phyloP scores from a whole-genome alignment of 768 basidiomycete genomes.

The Suillus ampliporus region DNA sequence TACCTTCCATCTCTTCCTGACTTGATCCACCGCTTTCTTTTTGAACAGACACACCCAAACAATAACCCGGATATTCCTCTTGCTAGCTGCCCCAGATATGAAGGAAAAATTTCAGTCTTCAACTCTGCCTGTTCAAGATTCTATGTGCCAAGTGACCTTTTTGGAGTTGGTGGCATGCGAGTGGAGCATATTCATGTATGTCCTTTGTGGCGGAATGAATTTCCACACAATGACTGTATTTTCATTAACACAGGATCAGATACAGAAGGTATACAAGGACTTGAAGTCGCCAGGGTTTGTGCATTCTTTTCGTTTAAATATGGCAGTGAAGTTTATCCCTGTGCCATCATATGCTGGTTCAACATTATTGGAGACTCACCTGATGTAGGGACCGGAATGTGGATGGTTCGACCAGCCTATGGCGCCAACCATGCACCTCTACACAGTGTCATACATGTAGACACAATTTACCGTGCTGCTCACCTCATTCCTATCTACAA shows the following conservation, averaged over 20 bases:
- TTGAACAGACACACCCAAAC: slow-evolving; percentile 6
- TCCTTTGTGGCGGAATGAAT: slow-evolving; percentile 28
- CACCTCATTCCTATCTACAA: slow-evolving; percentile 33
- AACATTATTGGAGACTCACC: slow-evolving; percentile 18
- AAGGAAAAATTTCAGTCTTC: not conserved
- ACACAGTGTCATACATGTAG: slow-evolving; percentile 26
- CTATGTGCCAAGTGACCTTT: slow-evolving; percentile 19
- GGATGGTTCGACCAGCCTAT: slow-evolving; percentile 24
- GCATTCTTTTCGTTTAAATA: slow-evolving; percentile 29
- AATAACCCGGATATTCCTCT: slow-evolving; percentile 13
- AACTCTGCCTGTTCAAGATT: slow-evolving; percentile 12
- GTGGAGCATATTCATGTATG: slow-evolving; percentile 30
- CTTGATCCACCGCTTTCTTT: slow-evolving; percentile 22
- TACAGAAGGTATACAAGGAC: slow-evolving; percentile 24
- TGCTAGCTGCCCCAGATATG: slow-evolving; percentile 17
- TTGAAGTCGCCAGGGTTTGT: slow-evolving; percentile 29
- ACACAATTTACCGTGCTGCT: slow-evolving; percentile 34
- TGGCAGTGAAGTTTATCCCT: slow-evolving; percentile 22
- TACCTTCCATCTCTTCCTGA: slow-evolving; percentile 24
- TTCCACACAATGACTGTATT: slow-evolving; percentile 31
- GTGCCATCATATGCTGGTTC: slow-evolving; percentile 35
- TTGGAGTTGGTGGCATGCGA: slow-evolving; percentile 34
- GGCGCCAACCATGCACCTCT: slow-evolving; percentile 9
- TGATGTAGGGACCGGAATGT: slow-evolving; percentile 29
- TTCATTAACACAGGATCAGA: slow-evolving; percentile 23